A percentile compares a stretch with the other conserved stretches of the same genome.
Conservation (phyloP, 352 stramenopile genomes). For the Phytophthora brassicae region DNA sequence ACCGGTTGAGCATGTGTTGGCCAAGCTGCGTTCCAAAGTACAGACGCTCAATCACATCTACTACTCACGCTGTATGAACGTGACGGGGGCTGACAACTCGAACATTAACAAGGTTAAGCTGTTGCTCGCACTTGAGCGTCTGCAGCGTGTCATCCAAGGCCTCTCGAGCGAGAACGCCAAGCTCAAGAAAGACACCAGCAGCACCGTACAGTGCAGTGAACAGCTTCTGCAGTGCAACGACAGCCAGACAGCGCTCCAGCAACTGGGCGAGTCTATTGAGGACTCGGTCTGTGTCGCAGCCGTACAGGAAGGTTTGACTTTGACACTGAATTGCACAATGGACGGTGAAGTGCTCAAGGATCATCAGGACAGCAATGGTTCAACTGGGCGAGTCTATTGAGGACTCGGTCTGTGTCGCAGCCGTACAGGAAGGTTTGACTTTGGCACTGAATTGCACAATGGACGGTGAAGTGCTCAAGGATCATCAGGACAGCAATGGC, state of each 20-base stretch:
- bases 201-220: constrained; percentile 25
- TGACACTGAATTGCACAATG: constrained; percentile 27
- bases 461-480: constrained; percentile 34
- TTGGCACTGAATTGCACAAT: constrained; percentile 26
- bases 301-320: constrained; percentile 24
- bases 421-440: constrained; percentile 26
- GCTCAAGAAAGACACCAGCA: constrained; percentile 39
- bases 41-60: constrained; percentile 59
- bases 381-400: no score
- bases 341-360: constrained; percentile 35
- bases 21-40: constrained; percentile 52
- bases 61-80: constrained; percentile 59
- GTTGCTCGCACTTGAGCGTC: constrained; percentile 49
- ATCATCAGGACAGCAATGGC: constrained; percentile 31
- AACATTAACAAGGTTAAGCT: constrained; percentile 52
- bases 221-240: constrained; percentile 13
- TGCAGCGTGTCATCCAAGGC: constrained; percentile 49
- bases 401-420: constrained; percentile 15
- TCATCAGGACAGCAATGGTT: constrained; percentile 32
- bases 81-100: constrained; percentile 22
- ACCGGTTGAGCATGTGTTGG: constrained; percentile 43
- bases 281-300: constrained; percentile 19
- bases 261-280: constrained; percentile 24
- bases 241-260: constrained; percentile 7
- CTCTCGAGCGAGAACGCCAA: constrained; percentile 48